Percentiles rank a stretch among this genome's conserved stretches.
Evolutionary conservation across 2,329 filamentous ascomycete genomes (phyloP).

Genomic region (Verticillium nonalfalfae): DNA sequence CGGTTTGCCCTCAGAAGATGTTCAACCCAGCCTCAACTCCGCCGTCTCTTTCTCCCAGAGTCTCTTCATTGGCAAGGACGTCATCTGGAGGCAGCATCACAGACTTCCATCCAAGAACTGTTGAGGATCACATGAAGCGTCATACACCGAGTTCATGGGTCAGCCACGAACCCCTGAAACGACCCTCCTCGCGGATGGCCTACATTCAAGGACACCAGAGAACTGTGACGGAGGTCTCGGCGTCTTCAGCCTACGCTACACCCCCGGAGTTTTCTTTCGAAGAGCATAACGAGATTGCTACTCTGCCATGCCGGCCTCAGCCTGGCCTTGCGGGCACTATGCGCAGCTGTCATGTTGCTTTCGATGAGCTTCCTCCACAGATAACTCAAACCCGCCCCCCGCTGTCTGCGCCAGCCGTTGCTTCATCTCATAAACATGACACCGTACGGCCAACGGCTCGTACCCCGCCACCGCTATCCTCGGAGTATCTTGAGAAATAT

Average conservation of each 20-base stretch:
- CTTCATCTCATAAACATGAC: not conserved
- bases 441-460: not conserved
- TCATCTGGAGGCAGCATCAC: not conserved
- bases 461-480: slow-evolving; percentile 16
- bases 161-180: slow-evolving; percentile 29
- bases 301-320: not conserved
- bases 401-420: slow-evolving; percentile 5
- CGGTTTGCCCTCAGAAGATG: not conserved
- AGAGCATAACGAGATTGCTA: not conserved
- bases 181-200: slow-evolving; percentile 28
- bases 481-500: slow-evolving; percentile 27
- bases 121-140: not conserved
- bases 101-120: not conserved
- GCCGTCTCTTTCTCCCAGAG: not conserved
- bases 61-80: not conserved
- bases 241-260: slow-evolving; percentile 20
- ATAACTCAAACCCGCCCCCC: not conserved
- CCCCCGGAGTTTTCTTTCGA: slow-evolving; percentile 20
- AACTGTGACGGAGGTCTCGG: slow-evolving; percentile 12
- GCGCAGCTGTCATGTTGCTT: not conserved
- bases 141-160: slow-evolving; percentile 20
- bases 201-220: slow-evolving; percentile 7
- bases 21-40: not conserved
- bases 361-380: not conserved
- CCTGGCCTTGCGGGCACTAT: not conserved